Percentiles rank a stretch among this genome's conserved stretches.
Conservation (phyloP, 441 rosid species). For the Arabidopsis lyrata region DNA sequence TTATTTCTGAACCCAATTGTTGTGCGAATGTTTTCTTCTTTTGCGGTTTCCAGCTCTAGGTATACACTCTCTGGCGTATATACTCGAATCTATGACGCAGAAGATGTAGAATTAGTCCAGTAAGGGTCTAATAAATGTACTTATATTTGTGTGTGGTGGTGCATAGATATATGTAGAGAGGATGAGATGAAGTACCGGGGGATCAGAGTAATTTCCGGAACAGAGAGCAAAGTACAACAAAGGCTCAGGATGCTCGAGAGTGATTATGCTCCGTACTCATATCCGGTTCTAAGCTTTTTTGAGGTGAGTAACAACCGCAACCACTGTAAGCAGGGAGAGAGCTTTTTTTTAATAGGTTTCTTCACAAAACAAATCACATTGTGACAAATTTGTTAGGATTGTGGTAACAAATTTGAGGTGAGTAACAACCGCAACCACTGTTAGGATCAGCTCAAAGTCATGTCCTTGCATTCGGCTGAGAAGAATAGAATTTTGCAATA, state of each 20-base stretch:
- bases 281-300: neutral
- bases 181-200: neutral
- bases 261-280: neutral
- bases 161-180: neutral
- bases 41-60: neutral
- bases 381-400: neutral
- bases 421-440: too few species aligned
- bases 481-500: neutral
- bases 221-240: constrained; percentile 63
- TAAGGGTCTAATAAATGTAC: neutral
- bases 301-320: neutral
- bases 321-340: neutral
- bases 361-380: neutral
- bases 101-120: neutral
- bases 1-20: constrained; percentile 46
- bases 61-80: constrained; percentile 52
- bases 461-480: neutral
- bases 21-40: neutral
- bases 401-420: neutral
- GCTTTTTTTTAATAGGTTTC: neutral
- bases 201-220: constrained; percentile 79
- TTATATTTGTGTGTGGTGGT: neutral
- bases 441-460: too few species aligned
- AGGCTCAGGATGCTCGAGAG: neutral
- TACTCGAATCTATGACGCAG: constrained; percentile 41